A percentile compares a stretch with the other conserved stretches of the same genome.
These are phyloP conservation scores for Alternaria sp. DNA, from an alignment of 2,329 filamentous ascomycete species.

Conservation along the genomic window DNA sequence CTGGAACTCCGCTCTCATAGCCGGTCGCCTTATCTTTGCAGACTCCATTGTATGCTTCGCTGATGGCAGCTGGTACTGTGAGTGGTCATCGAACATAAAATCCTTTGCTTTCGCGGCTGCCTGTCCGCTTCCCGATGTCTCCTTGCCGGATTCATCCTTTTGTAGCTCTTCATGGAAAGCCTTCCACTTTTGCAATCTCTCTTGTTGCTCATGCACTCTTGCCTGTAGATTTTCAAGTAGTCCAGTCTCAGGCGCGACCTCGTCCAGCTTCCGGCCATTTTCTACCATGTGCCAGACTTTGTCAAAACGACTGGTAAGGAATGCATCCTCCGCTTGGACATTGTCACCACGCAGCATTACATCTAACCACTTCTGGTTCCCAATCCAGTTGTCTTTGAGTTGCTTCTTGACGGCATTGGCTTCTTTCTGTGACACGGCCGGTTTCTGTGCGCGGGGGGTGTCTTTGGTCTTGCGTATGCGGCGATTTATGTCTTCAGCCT, in stretches of 20 bases:
- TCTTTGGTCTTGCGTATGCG: conserved; percentile 58
- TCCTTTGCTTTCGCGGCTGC: conserved; percentile 18
- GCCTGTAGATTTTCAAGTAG: conserved; percentile 76
- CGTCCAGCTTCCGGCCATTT: conserved; percentile 64
- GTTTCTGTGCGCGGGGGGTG: conserved; percentile 33
- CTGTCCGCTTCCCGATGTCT: conserved; percentile 8
- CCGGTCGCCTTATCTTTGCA: conserved; percentile 13
- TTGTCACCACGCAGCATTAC: conserved; percentile 74
- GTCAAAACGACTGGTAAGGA: conserved; percentile 74
- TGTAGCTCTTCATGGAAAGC: conserved; percentile 64
- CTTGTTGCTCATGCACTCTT: conserved; percentile 72
- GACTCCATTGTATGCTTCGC: conserved; percentile 19
- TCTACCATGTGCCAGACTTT: conserved; percentile 75
- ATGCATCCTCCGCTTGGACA: conserved; percentile 63
- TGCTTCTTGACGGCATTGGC: conserved; percentile 62
- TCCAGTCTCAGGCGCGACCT: conserved; percentile 62
- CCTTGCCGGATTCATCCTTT: conserved; percentile 15
- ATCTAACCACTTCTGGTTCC: conserved; percentile 77
- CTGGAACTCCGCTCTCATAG: conserved; percentile 30
- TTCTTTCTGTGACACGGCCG: conserved; percentile 45
- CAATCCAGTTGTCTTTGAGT: conserved; percentile 79
- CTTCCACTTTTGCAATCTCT: conserved; percentile 77
- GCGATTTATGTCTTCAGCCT: conserved; percentile 66
- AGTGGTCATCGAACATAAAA: conserved; percentile 46
- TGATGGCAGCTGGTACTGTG: conserved; percentile 39